Percentiles rank a stretch among this genome's conserved stretches.
Evolutionary conservation across 139 green algal species (phyloP).

Genomic region (Chlamydomonas schloesseri): DNA sequence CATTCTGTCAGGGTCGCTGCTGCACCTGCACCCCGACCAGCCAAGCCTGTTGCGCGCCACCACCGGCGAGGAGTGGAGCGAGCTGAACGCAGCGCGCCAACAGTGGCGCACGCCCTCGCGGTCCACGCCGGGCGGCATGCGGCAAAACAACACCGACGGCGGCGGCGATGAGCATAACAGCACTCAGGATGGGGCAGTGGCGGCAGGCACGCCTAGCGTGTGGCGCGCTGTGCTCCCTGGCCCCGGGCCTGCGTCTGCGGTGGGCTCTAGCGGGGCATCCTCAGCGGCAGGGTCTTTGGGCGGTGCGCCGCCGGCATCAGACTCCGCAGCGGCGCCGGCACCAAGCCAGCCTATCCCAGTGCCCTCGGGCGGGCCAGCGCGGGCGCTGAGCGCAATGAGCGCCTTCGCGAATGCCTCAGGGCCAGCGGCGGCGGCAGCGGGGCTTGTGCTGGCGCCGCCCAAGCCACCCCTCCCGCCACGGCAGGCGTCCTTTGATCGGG

Average conservation of each 20-base stretch:
- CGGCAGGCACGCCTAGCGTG: too few relatives aligned
- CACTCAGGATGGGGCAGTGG: too few relatives aligned
- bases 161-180: not conserved
- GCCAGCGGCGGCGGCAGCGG: not conserved
- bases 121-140: not conserved
- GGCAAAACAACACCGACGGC: not conserved
- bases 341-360: conserved; percentile 16
- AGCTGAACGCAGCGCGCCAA: conserved; percentile 10
- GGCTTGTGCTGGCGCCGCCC: not conserved
- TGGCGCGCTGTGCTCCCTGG: too few relatives aligned
- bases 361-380: not conserved
- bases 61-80: conserved; percentile 20
- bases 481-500: not conserved
- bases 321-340: not conserved
- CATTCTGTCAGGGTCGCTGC: too few relatives aligned
- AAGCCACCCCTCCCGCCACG: conserved; percentile 33
- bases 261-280: too few relatives aligned
- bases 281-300: not conserved
- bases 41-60: not conserved
- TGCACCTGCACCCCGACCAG: not conserved
- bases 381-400: not conserved
- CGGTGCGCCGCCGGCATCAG: not conserved
- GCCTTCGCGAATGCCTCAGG: not conserved
- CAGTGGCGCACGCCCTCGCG: not conserved
- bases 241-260: too few relatives aligned